Conservation (phyloP, 1,284 basidiomycete species). For the Papiliotrema laurentii region DNA sequence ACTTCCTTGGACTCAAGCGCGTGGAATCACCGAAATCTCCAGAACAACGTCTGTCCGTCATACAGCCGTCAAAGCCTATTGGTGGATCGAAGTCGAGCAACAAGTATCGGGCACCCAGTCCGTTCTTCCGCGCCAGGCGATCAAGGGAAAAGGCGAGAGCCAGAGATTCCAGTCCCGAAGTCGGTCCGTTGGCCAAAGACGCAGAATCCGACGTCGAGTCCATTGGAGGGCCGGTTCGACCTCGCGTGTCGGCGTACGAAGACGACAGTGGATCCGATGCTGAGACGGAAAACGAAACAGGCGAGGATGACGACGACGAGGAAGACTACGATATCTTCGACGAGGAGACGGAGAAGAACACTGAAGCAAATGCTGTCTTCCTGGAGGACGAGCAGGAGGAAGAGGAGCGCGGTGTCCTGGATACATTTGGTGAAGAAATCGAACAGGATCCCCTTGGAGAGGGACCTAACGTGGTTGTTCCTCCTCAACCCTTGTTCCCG, state of each 20-base stretch:
- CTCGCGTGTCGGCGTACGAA: constrained; percentile 44
- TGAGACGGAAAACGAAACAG: constrained; percentile 37
- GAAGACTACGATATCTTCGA: constrained; percentile 64
- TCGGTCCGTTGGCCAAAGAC: constrained; percentile 61
- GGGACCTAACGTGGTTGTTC: constrained; percentile 73
- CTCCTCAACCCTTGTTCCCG: constrained; percentile 40
- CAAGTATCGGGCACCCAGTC: constrained; percentile 33
- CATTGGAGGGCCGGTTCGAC: constrained; percentile 48
- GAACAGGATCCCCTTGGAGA: constrained; percentile 47
- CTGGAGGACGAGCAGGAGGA: constrained; percentile 37
- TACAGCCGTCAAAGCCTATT: constrained; percentile 33
- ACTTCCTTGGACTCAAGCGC: constrained; percentile 1
- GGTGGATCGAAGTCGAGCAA: constrained; percentile 9
- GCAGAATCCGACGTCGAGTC: constrained; percentile 57
- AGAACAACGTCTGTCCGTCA: neutral
- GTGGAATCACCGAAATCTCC: constrained; percentile 5
- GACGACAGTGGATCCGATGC: constrained; percentile 30
- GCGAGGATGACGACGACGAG: constrained; percentile 49
- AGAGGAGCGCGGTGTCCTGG: constrained; percentile 41
- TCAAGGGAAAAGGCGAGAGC: constrained; percentile 37
- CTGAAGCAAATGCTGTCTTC: constrained; percentile 65
- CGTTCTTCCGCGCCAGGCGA: constrained; percentile 44
- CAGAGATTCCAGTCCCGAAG: constrained; percentile 65
- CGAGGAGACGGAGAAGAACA: constrained; percentile 67
- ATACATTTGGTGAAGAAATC: constrained; percentile 55